Evolutionary conservation across 345 rosid species (phyloP), one percentile per base, ranked within the genome.

Genomic region (Noccaea bulbosa): DNA sequence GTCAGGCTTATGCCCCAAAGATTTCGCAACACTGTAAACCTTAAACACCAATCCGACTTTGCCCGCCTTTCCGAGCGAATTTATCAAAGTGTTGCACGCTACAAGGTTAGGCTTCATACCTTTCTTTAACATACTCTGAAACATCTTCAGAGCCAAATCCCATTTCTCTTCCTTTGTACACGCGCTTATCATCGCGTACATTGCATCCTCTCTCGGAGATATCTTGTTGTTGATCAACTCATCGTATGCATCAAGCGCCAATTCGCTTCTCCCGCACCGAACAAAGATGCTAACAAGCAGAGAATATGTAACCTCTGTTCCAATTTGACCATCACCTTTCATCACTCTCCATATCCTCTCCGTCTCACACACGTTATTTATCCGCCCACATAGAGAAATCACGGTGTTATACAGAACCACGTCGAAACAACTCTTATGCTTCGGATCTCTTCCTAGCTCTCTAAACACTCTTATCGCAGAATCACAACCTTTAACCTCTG

Each of bases 361-460:
- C 4, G 89, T 58, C 71, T 82, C 83, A 52, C 55, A 17, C 88
- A 87, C 84, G 12, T 88, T 76, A 27, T 82, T 75, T 22, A 63
- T 64, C 79, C 79, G 79, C 6, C 88, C 92, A 81, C 91, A 86
- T 12, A 90, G 64, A 8, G 96, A 86, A 68, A 93, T 78, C 63
- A 79, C 76, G 0, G 98, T 93, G 73, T 93, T 93, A 51, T 88
- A 93, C 17, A 90, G 83, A 81, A 87, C 37, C 11, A 80, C 81
- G 74, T 93, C 93, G 54, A 88, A 86, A 52, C 17, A 53, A 53
- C 69, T 71, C 59, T 20, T 72, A 58, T 61, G 79, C 12, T 54
- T 75, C 0, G 79, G 75, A 40, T 80, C 74, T 17, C 52, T 81
- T 74, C 83, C 89, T 39, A 85, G 43, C 62, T 77, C 82, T 27